Percentiles rank a stretch among this genome's conserved stretches.
These are phyloP conservation scores for Cyphellophora attinorum DNA, from an alignment of 2,329 filamentous ascomycete species.

Conservation along the genomic window DNA sequence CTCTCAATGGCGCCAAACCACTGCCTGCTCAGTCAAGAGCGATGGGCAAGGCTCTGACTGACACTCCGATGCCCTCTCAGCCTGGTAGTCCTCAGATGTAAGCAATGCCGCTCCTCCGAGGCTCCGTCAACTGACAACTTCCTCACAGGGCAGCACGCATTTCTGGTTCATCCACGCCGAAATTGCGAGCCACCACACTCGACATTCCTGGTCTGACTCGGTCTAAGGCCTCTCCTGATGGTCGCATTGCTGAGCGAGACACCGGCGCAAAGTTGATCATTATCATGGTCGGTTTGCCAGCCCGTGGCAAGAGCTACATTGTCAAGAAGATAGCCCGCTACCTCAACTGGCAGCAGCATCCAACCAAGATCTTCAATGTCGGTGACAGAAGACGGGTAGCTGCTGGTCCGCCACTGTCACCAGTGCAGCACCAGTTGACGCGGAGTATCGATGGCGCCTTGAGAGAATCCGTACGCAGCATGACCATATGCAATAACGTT, in stretches of 20 bases:
- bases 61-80: conserved; percentile 54
- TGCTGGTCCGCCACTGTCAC: conserved; percentile 49
- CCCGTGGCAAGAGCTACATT: conserved; percentile 94
- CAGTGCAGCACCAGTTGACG: neutral
- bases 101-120: conserved; percentile 21
- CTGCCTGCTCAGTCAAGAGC: conserved; percentile 23
- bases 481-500: conserved; percentile 28
- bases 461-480: conserved; percentile 32
- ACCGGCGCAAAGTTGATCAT: conserved; percentile 95
- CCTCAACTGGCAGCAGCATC: conserved; percentile 93
- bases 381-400: conserved; percentile 79
- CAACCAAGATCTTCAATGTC: conserved; percentile 94
- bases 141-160: conserved; percentile 44
- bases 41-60: conserved; percentile 46
- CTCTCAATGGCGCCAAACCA: conserved; percentile 5
- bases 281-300: conserved; percentile 94
- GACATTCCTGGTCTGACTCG: conserved; percentile 95
- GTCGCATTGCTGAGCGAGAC: conserved; percentile 85
- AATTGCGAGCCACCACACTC: conserved; percentile 81
- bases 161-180: conserved; percentile 68
- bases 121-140: neutral
- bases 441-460: conserved; percentile 28
- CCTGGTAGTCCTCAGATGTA: conserved; percentile 55
- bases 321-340: conserved; percentile 97
- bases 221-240: conserved; percentile 90